Conservation (phyloP, 345 rosid genomes). For the Dipteronia sinensis region DNA sequence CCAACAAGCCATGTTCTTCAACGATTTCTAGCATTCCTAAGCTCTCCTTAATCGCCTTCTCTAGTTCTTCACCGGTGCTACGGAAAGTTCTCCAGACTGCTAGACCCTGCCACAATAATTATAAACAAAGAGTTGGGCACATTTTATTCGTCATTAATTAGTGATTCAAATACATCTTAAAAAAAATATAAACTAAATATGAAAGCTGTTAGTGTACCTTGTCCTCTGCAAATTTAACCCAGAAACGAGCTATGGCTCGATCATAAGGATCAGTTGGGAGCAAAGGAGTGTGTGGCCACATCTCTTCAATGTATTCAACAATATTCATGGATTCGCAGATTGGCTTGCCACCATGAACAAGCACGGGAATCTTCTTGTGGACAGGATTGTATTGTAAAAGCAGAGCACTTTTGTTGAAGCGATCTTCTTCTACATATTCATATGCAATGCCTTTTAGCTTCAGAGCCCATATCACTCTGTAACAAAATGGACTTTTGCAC, state of each 20-base stretch:
- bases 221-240: constrained; percentile 11
- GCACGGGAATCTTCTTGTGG: constrained; percentile 37
- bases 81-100: background rate
- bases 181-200: background rate
- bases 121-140: background rate
- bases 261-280: constrained; percentile 20
- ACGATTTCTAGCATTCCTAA: background rate
- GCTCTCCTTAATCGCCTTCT: background rate
- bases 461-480: constrained; percentile 19
- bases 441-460: constrained; percentile 13
- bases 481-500: constrained; percentile 16
- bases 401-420: constrained; percentile 25
- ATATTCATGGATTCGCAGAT: constrained; percentile 21
- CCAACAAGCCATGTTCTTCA: constrained; percentile 7
- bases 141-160: too few species aligned
- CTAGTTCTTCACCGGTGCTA: background rate
- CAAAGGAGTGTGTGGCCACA: constrained; percentile 20
- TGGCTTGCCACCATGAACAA: constrained; percentile 28
- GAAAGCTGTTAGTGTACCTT: background rate
- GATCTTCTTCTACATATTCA: constrained; percentile 19
- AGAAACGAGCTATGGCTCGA: constrained; percentile 10
- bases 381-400: constrained; percentile 34
- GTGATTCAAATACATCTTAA: background rate
- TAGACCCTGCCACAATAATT: background rate
- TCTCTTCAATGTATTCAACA: constrained; percentile 25